A percentile compares a stretch with the other conserved stretches of the same genome.
These are phyloP conservation scores for Cryptococcus deneoformans DNA, from an alignment of 1,284 basidiomycete species.

Conservation along the genomic window DNA sequence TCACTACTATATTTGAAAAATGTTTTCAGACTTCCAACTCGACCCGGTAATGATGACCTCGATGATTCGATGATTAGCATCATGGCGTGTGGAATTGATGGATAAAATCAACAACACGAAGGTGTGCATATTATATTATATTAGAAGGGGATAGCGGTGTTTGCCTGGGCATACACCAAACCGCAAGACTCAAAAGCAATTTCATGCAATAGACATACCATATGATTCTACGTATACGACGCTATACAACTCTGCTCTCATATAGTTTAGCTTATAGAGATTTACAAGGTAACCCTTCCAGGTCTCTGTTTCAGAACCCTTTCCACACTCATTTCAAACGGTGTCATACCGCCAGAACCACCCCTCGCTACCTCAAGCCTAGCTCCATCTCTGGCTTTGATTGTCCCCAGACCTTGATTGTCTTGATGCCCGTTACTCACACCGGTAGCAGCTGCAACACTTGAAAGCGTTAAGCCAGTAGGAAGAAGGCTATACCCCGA, in stretches of 20 bases:
- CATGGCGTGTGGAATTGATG: too few species aligned
- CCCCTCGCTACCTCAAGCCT: slow-evolving; percentile 4
- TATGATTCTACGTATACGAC: too few species aligned
- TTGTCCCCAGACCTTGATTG: slow-evolving; percentile 5
- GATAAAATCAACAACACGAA: too few species aligned
- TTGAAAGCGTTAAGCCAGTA: neutral
- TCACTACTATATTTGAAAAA: neutral
- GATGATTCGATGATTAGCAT: too few species aligned
- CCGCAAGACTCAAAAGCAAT: too few species aligned
- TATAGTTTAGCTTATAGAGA: neutral
- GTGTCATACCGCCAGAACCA: slow-evolving; percentile 32
- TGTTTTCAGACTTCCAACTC: too few species aligned
- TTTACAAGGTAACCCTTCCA: slow-evolving; percentile 1
- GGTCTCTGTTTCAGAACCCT: slow-evolving; percentile 40
- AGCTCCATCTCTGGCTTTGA: neutral
- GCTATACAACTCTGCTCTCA: too few species aligned
- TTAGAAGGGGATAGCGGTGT: too few species aligned
- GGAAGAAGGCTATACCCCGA: slow-evolving; percentile 4
- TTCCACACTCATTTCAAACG: slow-evolving; percentile 41
- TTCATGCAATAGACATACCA: too few species aligned
- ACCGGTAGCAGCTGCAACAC: neutral
- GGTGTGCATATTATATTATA: too few species aligned
- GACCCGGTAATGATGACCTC: too few species aligned
- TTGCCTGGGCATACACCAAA: too few species aligned
- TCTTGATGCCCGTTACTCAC: neutral